Base-by-base conservation (phyloP, 768 basidiomycete genomes). In the Cystobasidium onofrii region DNA sequence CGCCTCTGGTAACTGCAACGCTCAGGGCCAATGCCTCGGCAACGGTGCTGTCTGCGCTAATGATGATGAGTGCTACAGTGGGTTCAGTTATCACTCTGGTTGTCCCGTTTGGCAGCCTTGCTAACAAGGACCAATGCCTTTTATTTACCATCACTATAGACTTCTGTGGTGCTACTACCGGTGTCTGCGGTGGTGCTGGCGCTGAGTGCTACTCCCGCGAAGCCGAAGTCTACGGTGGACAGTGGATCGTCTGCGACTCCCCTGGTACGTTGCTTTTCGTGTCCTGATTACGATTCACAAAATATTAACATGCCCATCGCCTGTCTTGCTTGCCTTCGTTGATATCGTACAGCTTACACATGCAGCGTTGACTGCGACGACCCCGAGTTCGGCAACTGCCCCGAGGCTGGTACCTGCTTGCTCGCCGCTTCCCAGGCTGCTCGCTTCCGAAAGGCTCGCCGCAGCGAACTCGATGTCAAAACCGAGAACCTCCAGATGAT, bases 91-190 rank as follows among this genome's bases (percentile, higher is more conserved):
- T 31, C 25, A 23, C 23, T 39, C 23, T 25, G 17, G n/a, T n/a
- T n/a, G n/a, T n/a, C n/a, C n/a, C n/a, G n/a, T n/a, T n/a, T n/a
- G n/a, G n/a, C n/a, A n/a, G n/a, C n/a, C n/a, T n/a, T n/a, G n/a
- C n/a, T n/a, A n/a, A 61, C 25, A 29, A 13, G 15, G 15, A 6
- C 13, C 57, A 27, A 4, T 39, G 57, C 57, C 3, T 29, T 7
- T 25, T 39, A 9, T 15, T 61, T 46, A 23, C 33, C 2, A 1
- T 46, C 33, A 60, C 31, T 60, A 6, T 34, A 60, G 57, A 60
- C 36, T 64, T 64, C 63, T 64, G 63, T 23, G 63, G 63, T 36
- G 43, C 63, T 36, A 64, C 63, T 12, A 39, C 63, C 63, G 43
- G 43, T 27, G 39, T 36, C 6, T 64, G 63, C 63, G 43, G 63